A percentile compares a stretch with the other conserved stretches of the same genome.
Conservation (phyloP, 164 flowering plant species). For the Nelumbo lutea region DNA sequence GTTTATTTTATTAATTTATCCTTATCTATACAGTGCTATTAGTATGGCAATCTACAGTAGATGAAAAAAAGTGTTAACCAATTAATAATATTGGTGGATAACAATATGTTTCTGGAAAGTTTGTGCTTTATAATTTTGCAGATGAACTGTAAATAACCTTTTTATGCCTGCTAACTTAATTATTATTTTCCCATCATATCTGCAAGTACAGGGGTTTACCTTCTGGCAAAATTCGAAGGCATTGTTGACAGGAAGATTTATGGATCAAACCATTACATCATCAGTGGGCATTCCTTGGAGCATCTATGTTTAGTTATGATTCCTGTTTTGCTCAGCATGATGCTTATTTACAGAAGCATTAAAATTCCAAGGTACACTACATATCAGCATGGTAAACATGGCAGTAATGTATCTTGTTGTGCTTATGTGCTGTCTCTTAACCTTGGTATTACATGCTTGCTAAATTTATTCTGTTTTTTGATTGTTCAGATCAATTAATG, state of each 20-base stretch:
- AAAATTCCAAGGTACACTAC: constrained; percentile 35
- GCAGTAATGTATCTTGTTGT: too few species aligned
- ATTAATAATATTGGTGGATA: too few species aligned
- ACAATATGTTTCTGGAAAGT: too few species aligned
- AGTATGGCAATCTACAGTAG: too few species aligned
- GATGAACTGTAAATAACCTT: background rate
- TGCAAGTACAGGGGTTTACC: constrained; percentile 36
- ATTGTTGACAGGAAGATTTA: constrained; percentile 48
- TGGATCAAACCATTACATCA: constrained; percentile 28
- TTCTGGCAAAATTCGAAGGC: constrained; percentile 43
- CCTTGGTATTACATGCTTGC: too few species aligned
- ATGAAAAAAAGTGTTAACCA: too few species aligned
- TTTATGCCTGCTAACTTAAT: background rate
- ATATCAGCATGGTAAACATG: too few species aligned
- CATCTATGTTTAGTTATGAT: constrained; percentile 46
- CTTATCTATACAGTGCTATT: too few species aligned
- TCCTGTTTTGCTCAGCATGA: constrained; percentile 35
- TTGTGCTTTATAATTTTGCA: background rate
- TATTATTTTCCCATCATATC: background rate
- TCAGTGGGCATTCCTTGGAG: constrained; percentile 61
- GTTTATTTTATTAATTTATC: too few species aligned
- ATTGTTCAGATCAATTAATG: too few species aligned
- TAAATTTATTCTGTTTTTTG: too few species aligned
- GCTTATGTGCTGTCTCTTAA: too few species aligned
- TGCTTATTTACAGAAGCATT: constrained; percentile 42